Percentiles rank a stretch among this genome's conserved stretches.
These are phyloP conservation scores for Populus hybrid DNA, from an alignment of 441 rosid species.

Conservation along the genomic window DNA sequence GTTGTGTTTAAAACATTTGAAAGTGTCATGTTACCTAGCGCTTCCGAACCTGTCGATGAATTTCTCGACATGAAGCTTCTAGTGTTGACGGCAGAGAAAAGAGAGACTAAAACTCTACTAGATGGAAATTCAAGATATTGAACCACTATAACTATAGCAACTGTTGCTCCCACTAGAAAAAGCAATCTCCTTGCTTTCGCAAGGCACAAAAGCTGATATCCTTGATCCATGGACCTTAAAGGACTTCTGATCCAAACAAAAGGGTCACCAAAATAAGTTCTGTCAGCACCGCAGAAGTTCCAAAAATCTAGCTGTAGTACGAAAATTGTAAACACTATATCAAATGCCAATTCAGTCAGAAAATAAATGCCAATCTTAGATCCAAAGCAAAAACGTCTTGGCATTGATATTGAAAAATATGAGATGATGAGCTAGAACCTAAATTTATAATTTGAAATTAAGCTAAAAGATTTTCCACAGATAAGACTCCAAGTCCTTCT, in stretches of 20 bases:
- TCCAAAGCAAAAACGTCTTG: neutral
- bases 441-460: neutral
- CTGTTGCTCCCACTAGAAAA: constrained; percentile 26
- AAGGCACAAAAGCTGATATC: constrained; percentile 28
- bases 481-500: neutral
- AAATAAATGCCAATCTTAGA: neutral
- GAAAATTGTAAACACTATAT: neutral
- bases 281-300: neutral
- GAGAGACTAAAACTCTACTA: constrained; percentile 28
- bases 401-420: neutral
- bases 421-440: neutral
- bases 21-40: neutral
- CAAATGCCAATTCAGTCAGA: neutral
- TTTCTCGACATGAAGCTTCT: constrained; percentile 14
- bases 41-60: constrained; percentile 11
- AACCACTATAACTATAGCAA: constrained; percentile 26
- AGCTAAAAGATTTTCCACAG: neutral
- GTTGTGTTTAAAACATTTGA: constrained; percentile 6
- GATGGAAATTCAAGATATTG: constrained; percentile 46
- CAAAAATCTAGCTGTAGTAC: neutral
- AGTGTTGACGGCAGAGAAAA: constrained; percentile 25
- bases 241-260: neutral
- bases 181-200: constrained; percentile 34
- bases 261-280: neutral
- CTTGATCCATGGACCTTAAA: constrained; percentile 28